Evolutionary conservation across 2,329 filamentous ascomycete genomes (phyloP), one percentile per base, ranked within the genome.

Genomic region (Trichophyton rubrum): DNA sequence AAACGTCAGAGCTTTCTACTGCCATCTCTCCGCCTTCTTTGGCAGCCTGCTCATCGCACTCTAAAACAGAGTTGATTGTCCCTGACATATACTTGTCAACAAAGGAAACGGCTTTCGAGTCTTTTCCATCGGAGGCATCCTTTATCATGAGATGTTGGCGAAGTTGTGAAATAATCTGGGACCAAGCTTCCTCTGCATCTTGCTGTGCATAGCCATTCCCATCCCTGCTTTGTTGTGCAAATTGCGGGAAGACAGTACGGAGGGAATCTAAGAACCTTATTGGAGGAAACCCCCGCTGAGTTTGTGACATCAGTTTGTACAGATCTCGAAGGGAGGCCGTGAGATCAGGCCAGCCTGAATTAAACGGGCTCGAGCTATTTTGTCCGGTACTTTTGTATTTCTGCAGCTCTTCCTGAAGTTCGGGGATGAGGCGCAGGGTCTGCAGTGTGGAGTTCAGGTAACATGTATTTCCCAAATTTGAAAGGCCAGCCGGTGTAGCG

Each of bases 361-460:
- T 81, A 67, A 81, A 78, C 56, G 85, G 78, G 17, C 82, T 82
- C 27, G 68, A 61, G 27, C 66, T 68, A 45, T 67, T 61, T 27
- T 66, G 67, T 58, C 60, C 69, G 62, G 61, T 67, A 45, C 73
- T 67, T 53, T 69, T 80, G 67, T 89, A 95, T 56, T 80, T 84
- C 62, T 78, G 71, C 53, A 99, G 80, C 67, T 89, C 84, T 40
- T 89, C 80, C 70, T 96, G 90, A 40, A 99, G 83, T 76, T 99
- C 93, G 7, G 93, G 93, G 62, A 99, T 90, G 59, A 87, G 82
- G 64, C 89, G 85, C 66, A 99, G 78, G 3, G 90, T 87, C 74
- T 99, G 95, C n/a, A 99, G 80, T 0, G 92, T 96, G 57, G 93
- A 93, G 79, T 99, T 99, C 69, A 97, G 85, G 73, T 99, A 99